Evolutionary conservation across 768 basidiomycete genomes (phyloP), one percentile per base, ranked within the genome.

Genomic region (Serendipita sp.): DNA sequence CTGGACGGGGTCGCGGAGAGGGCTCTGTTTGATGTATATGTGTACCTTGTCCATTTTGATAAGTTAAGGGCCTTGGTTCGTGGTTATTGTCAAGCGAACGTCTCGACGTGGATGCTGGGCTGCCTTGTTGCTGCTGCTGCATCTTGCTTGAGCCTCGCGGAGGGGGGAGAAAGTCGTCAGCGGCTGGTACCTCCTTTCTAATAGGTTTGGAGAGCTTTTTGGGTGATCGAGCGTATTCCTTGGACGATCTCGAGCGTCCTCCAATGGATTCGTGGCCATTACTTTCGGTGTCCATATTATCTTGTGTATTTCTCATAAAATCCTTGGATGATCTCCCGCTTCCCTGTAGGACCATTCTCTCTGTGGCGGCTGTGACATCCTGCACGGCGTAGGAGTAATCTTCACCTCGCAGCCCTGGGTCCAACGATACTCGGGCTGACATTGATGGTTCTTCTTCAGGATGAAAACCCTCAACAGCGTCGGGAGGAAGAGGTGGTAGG

Each of bases 211-310:
- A 32, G 28, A 60, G 56, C 37, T 60, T 60, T 10, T 60, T 60
- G 28, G 56, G 56, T 10, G 56, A 60, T 8, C 56, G 4, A n/a
- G 28, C 11, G 8, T n/a, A 8, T 37, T 60, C 56, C 34, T 37
- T 60, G 28, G 56, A 60, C 37, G 56, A 60, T n/a, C 56, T 28
- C 4, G 56, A 60, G 56, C 56, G 56, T 5, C 56, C 56, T 11
- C 56, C 56, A 32, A 60, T 8, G 28, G 56, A 60, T 34, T 60
- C 56, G 56, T 60, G 56, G 28, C 56, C 56, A n/a, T 28, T 60
- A 35, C 56, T 60, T 8, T 60, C 56, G 8, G 56, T n/a, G 28
- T 60, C 56, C 8, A 60, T 34, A 10, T 16, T 60, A 10, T 60
- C 56, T 34, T 11, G 16, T 4, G 56, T 24, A 30, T n/a, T 28